These are phyloP conservation scores for Tulasnella sp. DNA, from an alignment of 768 basidiomycete species.

Conservation along the genomic window DNA sequence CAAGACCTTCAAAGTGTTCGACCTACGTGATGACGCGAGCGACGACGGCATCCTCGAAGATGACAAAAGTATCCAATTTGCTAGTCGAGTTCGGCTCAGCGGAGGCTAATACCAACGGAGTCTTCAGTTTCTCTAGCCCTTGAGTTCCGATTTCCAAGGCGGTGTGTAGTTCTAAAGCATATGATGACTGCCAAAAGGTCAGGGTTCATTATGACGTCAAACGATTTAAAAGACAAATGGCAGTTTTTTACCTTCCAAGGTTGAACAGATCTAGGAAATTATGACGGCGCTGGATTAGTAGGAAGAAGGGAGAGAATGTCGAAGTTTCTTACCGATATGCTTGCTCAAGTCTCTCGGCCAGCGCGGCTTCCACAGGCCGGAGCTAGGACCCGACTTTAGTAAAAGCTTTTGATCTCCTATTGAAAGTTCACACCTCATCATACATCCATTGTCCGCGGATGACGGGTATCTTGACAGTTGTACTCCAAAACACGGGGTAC, in stretches of 20 bases:
- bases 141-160: conserved; percentile 26
- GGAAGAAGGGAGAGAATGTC: neutral
- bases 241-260: conserved; percentile 23
- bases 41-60: conserved; percentile 29
- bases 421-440: conserved; percentile 25
- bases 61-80: conserved; percentile 21
- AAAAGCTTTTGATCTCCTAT: neutral
- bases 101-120: conserved; percentile 18
- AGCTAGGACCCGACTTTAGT: conserved; percentile 17
- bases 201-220: neutral
- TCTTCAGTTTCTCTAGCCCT: conserved; percentile 31
- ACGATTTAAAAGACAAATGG: neutral
- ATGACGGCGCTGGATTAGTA: neutral
- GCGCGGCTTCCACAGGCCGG: conserved; percentile 28
- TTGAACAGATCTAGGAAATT: conserved; percentile 22
- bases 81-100: neutral
- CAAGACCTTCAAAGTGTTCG: neutral
- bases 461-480: conserved; percentile 28
- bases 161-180: conserved; percentile 28
- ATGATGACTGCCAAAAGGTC: conserved; percentile 21
- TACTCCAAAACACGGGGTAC: conserved; percentile 32
- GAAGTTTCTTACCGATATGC: conserved; percentile 27
- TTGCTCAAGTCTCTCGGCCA: conserved; percentile 28
- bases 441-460: conserved; percentile 31
- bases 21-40: conserved; percentile 28